These are phyloP conservation scores for Lachnellula hyalina DNA, from an alignment of 2,329 filamentous ascomycete species.

Conservation along the genomic window DNA sequence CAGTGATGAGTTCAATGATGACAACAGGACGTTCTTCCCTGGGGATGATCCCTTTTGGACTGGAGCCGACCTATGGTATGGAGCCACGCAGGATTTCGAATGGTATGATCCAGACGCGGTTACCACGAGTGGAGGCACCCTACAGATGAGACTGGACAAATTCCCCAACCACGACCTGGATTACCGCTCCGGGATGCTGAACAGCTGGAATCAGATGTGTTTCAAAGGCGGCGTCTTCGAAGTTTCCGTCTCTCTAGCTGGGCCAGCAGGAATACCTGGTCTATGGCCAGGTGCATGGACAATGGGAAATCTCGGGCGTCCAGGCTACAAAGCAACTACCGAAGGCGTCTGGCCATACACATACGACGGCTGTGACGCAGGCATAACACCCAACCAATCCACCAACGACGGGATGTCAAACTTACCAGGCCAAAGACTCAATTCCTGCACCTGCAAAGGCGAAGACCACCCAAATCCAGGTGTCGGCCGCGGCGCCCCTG, in stretches of 20 bases:
- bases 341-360: slow-evolving; percentile 52
- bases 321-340: slow-evolving; percentile 46
- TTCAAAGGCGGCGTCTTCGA: slow-evolving; percentile 51
- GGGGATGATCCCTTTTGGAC: slow-evolving; percentile 53
- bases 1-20: slow-evolving; percentile 51
- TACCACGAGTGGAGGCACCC: slow-evolving; percentile 42
- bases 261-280: slow-evolving; percentile 43
- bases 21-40: slow-evolving; percentile 48
- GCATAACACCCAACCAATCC: slow-evolving; percentile 67
- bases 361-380: slow-evolving; percentile 50
- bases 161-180: slow-evolving; percentile 41
- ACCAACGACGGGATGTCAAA: slow-evolving; percentile 58
- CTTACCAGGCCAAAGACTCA: slow-evolving; percentile 63
- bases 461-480: slow-evolving; percentile 62
- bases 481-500: slow-evolving; percentile 59
- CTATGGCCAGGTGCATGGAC: slow-evolving; percentile 50
- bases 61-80: slow-evolving; percentile 50
- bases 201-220: slow-evolving; percentile 49
- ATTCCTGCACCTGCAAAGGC: slow-evolving; percentile 58
- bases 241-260: slow-evolving; percentile 46
- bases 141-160: slow-evolving; percentile 41
- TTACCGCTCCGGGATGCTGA: slow-evolving; percentile 46
- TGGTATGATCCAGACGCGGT: slow-evolving; percentile 40
- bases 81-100: slow-evolving; percentile 42
- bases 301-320: slow-evolving; percentile 49